A percentile compares a stretch with the other conserved stretches of the same genome.
These are phyloP conservation scores for Kitagawia praeruptora DNA, from an alignment of 129 eudicot species.

Conservation along the genomic window DNA sequence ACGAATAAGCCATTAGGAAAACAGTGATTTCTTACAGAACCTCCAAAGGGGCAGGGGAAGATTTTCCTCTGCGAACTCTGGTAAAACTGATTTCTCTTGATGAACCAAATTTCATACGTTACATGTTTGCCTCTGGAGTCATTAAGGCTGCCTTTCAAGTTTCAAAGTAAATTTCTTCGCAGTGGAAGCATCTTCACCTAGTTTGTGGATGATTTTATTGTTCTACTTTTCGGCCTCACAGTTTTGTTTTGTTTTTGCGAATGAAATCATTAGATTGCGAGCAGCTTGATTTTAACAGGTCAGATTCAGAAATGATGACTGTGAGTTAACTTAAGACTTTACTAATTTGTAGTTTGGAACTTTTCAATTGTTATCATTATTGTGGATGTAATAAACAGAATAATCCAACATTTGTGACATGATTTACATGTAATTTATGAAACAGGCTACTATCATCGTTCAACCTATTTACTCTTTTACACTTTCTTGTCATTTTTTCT, in stretches of 20 bases:
- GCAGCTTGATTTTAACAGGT: not conserved
- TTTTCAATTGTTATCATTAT: not conserved
- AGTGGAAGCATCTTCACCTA: not conserved
- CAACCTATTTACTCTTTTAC: not conserved
- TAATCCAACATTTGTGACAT: not conserved
- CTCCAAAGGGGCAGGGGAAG: not conserved
- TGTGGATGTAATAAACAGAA: constrained; percentile 2
- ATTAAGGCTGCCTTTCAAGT: not conserved
- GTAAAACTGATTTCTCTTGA: not conserved
- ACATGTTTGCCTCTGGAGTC: not conserved
- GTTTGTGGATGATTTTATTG: not conserved
- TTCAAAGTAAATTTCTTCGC: not conserved
- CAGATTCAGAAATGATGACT: not conserved
- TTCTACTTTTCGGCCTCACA: not conserved
- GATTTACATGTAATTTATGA: not conserved
- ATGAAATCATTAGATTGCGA: not conserved
- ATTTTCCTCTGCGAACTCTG: not conserved
- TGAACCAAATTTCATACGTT: not conserved
- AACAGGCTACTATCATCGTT: not conserved
- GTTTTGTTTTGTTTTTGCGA: constrained; percentile 9
- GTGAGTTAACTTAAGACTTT: not conserved
- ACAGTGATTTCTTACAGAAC: not conserved
- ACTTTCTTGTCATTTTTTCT: not conserved
- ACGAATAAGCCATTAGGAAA: not conserved
- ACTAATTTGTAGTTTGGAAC: not conserved